Evolutionary conservation across 2,329 filamentous ascomycete species (phyloP).

Genomic region (Echinosphaeria canescens): DNA sequence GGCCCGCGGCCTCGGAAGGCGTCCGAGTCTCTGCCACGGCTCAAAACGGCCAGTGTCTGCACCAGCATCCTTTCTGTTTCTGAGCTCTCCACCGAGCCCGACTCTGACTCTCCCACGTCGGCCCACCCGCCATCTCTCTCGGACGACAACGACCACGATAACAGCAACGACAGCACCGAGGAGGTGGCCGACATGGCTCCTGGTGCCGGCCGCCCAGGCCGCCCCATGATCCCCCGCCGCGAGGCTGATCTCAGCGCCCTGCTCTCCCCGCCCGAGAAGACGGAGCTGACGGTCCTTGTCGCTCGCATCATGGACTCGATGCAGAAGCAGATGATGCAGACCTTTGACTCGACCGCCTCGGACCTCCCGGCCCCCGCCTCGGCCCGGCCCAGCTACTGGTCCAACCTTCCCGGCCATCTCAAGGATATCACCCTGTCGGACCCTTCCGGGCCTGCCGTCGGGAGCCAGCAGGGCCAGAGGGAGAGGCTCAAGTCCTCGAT

Average conservation of each 20-base stretch:
- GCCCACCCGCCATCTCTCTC: too few relatives aligned
- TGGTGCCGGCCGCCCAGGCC: too few relatives aligned
- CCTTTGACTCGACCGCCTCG: constrained; percentile 23
- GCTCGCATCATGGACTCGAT: constrained; percentile 30
- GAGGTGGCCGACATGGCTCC: neutral
- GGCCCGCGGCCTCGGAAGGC: too few relatives aligned
- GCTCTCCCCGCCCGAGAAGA: constrained; percentile 22
- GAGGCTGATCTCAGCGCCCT: constrained; percentile 27
- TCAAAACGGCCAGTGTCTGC: too few relatives aligned
- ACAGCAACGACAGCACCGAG: too few relatives aligned
- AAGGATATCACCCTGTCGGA: constrained; percentile 6
- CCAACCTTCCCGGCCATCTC: constrained; percentile 11
- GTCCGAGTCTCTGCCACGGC: too few relatives aligned
- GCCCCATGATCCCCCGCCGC: constrained; percentile 15
- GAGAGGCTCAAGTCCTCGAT: too few relatives aligned
- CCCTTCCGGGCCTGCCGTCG: neutral
- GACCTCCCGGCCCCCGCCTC: constrained; percentile 5
- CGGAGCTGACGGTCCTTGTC: constrained; percentile 28
- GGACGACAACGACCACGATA: too few relatives aligned
- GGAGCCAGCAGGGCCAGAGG: too few relatives aligned
- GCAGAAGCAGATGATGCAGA: constrained; percentile 24
- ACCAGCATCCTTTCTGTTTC: too few relatives aligned
- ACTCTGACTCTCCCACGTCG: too few relatives aligned
- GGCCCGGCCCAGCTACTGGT: constrained; percentile 8
- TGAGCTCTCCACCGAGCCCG: too few relatives aligned